phyloP scores from a whole-genome alignment of 2,329 filamentous ascomycete species.

The Ascochyta koolunga region DNA sequence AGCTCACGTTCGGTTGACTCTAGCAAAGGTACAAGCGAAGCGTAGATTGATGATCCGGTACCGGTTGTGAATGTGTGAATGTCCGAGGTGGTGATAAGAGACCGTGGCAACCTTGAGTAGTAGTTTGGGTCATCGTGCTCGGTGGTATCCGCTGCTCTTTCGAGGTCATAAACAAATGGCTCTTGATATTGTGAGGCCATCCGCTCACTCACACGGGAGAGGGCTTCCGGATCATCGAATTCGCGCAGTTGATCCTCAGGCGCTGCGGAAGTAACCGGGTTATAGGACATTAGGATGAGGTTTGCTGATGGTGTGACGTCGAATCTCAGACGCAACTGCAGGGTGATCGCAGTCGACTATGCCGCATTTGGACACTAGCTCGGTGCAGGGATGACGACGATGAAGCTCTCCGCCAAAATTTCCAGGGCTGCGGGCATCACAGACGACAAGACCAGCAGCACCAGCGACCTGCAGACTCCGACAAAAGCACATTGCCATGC shows the following conservation, averaged over 20 bases:
- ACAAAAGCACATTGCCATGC: not conserved
- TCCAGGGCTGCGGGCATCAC: conserved; percentile 21
- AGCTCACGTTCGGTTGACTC: conserved; percentile 67
- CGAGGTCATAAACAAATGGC: conserved; percentile 38
- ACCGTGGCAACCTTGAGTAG: conserved; percentile 44
- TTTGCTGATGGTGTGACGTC: conserved; percentile 33
- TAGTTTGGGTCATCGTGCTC: conserved; percentile 48
- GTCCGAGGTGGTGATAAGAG: conserved; percentile 43
- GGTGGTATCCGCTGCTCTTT: conserved; percentile 29
- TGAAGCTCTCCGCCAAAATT: conserved; percentile 38
- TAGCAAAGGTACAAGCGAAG: conserved; percentile 65
- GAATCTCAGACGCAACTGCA: conserved; percentile 17
- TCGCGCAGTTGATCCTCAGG: not conserved
- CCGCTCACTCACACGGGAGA: not conserved
- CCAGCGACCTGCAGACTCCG: not conserved
- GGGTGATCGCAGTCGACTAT: conserved; percentile 19
- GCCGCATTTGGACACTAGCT: conserved; percentile 13
- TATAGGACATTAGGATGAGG: not conserved
- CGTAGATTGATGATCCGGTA: conserved; percentile 53
- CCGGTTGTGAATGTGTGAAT: conserved; percentile 50
- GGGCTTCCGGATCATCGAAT: not conserved
- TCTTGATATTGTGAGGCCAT: conserved; percentile 17
- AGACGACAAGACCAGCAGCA: not conserved
- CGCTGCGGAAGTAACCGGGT: not conserved
- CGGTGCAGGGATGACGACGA: conserved; percentile 14